Conservation (phyloP, 2,329 filamentous ascomycete genomes). For the Fusarium oxysporum region DNA sequence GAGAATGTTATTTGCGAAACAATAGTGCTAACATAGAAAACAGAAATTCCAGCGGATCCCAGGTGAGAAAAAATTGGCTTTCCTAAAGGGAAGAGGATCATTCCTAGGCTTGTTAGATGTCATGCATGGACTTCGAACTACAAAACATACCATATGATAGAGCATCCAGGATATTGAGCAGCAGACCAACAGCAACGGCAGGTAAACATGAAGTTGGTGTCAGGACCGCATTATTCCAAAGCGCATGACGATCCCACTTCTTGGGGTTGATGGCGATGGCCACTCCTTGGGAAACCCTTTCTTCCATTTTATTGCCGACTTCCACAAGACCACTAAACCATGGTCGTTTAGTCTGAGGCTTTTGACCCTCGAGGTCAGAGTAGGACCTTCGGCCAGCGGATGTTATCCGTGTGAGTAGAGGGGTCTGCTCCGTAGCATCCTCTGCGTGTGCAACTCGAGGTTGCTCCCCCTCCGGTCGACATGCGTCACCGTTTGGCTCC, state of each 20-base stretch:
- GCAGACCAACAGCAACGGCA: conserved; percentile 85
- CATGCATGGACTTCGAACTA: background rate
- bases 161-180: conserved; percentile 94
- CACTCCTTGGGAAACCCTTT: conserved; percentile 46
- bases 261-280: conserved; percentile 68
- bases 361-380: conserved; percentile 65
- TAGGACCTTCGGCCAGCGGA: conserved; percentile 48
- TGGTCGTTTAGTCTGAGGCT: conserved; percentile 46
- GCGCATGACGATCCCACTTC: conserved; percentile 74
- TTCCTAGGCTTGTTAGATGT: conserved; percentile 62
- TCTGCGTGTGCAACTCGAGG: conserved; percentile 19
- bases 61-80: conserved; percentile 86
- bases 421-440: conserved; percentile 58
- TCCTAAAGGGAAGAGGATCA: conserved; percentile 95
- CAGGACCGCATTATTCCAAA: conserved; percentile 74
- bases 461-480: conserved; percentile 21
- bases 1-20: conserved; percentile 93
- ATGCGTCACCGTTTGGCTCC: conserved; percentile 18
- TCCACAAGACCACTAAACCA: conserved; percentile 53
- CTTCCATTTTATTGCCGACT: conserved; percentile 49
- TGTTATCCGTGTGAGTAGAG: conserved; percentile 56
- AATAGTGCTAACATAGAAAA: conserved; percentile 98
- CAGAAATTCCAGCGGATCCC: conserved; percentile 94
- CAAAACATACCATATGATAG: conserved; percentile 81
- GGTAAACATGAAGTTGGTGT: conserved; percentile 80